Evolutionary conservation across 192 early-diverging fungal genomes (phyloP).

Genomic region (Dissophora ornata): DNA sequence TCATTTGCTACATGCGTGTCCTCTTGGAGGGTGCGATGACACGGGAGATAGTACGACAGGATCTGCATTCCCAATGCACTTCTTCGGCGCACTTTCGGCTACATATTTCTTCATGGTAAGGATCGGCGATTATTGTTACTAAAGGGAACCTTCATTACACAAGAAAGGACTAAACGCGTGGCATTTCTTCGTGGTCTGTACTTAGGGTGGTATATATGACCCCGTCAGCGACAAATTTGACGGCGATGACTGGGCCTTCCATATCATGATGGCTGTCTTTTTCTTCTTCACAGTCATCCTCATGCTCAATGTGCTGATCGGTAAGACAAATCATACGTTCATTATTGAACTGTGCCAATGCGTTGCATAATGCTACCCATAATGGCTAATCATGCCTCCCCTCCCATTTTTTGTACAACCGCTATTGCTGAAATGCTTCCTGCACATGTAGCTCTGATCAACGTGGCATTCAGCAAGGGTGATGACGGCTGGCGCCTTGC

Average conservation of each 20-base stretch:
- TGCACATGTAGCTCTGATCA: conserved; percentile 21
- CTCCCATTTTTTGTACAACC: too few relatives aligned
- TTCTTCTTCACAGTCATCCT: conserved; percentile 24
- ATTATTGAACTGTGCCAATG: too few relatives aligned
- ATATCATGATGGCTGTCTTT: conserved; percentile 5
- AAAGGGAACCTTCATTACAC: too few relatives aligned
- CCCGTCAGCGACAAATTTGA: neutral
- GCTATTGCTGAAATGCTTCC: too few relatives aligned
- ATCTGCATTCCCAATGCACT: conserved; percentile 13
- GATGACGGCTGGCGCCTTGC: conserved; percentile 24
- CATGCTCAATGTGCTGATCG: conserved; percentile 25
- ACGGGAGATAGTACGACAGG: too few relatives aligned
- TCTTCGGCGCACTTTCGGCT: neutral
- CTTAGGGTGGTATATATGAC: conserved; percentile 16
- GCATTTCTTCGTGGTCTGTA: too few relatives aligned
- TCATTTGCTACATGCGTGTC: conserved; percentile 15
- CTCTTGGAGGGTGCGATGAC: neutral
- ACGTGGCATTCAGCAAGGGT: conserved; percentile 15
- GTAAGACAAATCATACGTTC: neutral
- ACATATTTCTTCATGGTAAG: conserved; percentile 15
- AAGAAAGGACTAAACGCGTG: too few relatives aligned
- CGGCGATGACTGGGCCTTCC: neutral
- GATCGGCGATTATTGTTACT: too few relatives aligned
- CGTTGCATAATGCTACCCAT: too few relatives aligned
- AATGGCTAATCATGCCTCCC: too few relatives aligned